Base-by-base conservation (phyloP, 2,329 filamentous ascomycete genomes). In the Incumbomyces delicatus region DNA sequence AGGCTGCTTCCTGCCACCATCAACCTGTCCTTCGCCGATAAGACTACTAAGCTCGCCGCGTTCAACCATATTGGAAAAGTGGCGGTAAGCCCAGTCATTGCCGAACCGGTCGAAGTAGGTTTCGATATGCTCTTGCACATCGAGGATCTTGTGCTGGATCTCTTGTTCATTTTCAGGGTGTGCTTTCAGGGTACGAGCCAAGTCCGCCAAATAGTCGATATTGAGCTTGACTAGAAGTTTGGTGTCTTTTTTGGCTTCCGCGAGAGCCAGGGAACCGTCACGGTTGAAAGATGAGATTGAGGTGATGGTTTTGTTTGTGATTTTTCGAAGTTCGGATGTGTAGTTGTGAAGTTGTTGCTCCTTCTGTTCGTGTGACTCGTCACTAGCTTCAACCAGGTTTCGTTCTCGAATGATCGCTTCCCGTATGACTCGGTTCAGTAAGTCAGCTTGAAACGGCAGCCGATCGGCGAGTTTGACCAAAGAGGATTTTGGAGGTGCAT, bases 1-100 rank as follows among this genome's bases (percentile, higher is more conserved):
- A 42, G 77, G 68, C 54, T 80, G 80, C 58, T 89, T 84, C 47
- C 80, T 49, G 10, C 49, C 46, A 31, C 57, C 54, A 27, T 48
- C 39, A 68, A 20, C 81, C 44, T 57, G 53, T 72, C 49, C 85
- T 85, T 60, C 74, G 57, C 57, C 75, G 44, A 98, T 73, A 22
- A 95, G 72, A 1, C 76, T 73, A 54, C 80, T 73, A 36, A 85
- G 73, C 38, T 83, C 76, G 46, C 78, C 76, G 57, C 77, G 75
- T 30, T 77, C 72, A 44, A 95, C 81, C 46, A 90, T 74, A 52
- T 83, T 81, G 48, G 85, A 78, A 63, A 94, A 96, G 51, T 87
- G 85, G 0, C 87, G 84, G 56, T 78, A 75, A 3, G 74, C 73
- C 73, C 73, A 77, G 14, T 57, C 53, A 40, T 68, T 65, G 6